Percentiles rank a stretch among this genome's conserved stretches.
These are phyloP conservation scores for Beauveria medogensis DNA, from an alignment of 2,329 filamentous ascomycete genomes.

Conservation along the genomic window DNA sequence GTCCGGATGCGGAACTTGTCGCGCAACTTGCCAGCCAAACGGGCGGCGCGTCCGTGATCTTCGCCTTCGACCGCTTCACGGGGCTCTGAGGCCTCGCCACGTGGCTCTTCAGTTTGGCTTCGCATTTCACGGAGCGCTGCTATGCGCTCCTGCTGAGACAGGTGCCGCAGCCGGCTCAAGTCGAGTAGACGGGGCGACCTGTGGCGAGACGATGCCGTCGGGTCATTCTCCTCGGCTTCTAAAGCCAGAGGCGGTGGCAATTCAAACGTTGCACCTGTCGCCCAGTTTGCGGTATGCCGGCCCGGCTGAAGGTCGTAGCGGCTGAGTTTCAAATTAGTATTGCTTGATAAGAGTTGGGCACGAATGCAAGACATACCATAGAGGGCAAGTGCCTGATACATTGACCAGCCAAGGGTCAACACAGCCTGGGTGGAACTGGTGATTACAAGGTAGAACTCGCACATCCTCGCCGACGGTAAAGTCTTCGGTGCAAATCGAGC, in stretches of 20 bases:
- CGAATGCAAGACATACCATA: conserved; percentile 47
- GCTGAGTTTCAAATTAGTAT: conserved; percentile 25
- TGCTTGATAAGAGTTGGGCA: background rate
- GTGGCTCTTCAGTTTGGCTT: conserved; percentile 15
- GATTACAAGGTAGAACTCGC: conserved; percentile 57
- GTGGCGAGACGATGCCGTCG: conserved; percentile 26
- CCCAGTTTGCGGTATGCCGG: conserved; percentile 19
- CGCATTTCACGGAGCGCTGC: conserved; percentile 44
- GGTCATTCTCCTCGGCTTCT: conserved; percentile 29
- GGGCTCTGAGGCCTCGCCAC: background rate
- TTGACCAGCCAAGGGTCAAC: conserved; percentile 65
- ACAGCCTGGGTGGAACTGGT: conserved; percentile 60
- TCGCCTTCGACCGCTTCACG: conserved; percentile 17
- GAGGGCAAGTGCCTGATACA: conserved; percentile 59
- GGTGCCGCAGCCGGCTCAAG: conserved; percentile 47
- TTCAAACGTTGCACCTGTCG: conserved; percentile 16
- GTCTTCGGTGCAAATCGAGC: conserved; percentile 64
- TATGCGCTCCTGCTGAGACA: conserved; percentile 55
- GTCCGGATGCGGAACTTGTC: conserved; percentile 47
- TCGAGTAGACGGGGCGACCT: conserved; percentile 48
- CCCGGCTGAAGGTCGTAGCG: conserved; percentile 46
- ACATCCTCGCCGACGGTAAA: conserved; percentile 60
- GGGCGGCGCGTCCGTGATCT: conserved; percentile 33
- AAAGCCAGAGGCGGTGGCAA: conserved; percentile 34
- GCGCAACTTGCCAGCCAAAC: conserved; percentile 40